phyloP scores from a whole-genome alignment of 371 early-diverging fungal genomes.

The Mucor mucedo region DNA sequence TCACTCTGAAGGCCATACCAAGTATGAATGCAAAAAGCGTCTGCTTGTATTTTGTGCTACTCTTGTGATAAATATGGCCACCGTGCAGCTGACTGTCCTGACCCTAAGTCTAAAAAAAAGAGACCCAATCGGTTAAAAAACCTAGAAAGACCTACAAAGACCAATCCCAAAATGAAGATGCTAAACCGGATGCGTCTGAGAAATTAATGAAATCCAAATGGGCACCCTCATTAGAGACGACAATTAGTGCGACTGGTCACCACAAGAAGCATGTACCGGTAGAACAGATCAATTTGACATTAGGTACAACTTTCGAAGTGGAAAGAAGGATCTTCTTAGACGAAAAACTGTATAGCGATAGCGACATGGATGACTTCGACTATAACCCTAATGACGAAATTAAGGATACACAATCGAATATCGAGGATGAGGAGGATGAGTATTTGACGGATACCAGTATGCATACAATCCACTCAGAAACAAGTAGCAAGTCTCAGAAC shows the following conservation, averaged over 20 bases:
- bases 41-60: background rate
- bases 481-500: background rate
- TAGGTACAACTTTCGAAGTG: too few relatives aligned
- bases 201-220: background rate
- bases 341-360: background rate
- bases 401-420: background rate
- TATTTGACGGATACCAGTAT: background rate
- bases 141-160: background rate
- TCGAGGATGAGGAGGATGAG: background rate
- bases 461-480: background rate
- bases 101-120: background rate
- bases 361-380: background rate
- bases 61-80: constrained; percentile 1
- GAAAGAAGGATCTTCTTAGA: too few relatives aligned
- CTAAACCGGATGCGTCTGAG: background rate
- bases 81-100: background rate
- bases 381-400: background rate
- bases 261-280: too few relatives aligned
- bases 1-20: constrained; percentile 8
- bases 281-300: too few relatives aligned
- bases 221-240: background rate
- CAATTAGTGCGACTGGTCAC: background rate
- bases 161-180: background rate
- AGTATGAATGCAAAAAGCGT: constrained; percentile 1
- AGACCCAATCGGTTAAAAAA: background rate